Evolutionary conservation across 164 flowering plant species (phyloP).

Genomic region (Vitis cinerea): DNA sequence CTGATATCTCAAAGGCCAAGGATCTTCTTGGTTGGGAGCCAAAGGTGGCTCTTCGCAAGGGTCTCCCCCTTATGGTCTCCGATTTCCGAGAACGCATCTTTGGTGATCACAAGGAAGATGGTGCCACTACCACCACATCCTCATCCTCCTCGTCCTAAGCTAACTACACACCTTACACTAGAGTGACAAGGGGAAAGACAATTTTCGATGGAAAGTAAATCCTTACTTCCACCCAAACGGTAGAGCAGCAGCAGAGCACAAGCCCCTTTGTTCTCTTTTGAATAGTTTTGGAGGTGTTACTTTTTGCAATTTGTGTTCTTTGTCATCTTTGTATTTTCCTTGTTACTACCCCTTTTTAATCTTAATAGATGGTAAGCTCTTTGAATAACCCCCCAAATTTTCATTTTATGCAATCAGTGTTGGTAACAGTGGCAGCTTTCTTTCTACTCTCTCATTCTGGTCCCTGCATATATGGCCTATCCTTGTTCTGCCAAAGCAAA

Average conservation of each 20-base stretch:
- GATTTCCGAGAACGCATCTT: constrained; percentile 86
- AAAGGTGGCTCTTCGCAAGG: constrained; percentile 72
- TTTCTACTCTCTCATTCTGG: too few species aligned
- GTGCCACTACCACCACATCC: constrained; percentile 8
- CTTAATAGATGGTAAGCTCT: not conserved
- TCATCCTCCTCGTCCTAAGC: constrained; percentile 12
- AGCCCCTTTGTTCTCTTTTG: not conserved
- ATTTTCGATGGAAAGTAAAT: not conserved
- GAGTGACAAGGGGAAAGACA: not conserved
- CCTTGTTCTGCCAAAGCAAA: too few species aligned
- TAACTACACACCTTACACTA: not conserved
- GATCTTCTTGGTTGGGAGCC: constrained; percentile 92
- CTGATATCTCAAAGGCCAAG: constrained; percentile 86
- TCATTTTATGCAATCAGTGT: too few species aligned
- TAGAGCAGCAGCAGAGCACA: constrained; percentile 3
- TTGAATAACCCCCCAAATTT: too few species aligned
- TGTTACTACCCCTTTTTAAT: not conserved
- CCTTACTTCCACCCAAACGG: not conserved
- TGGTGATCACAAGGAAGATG: constrained; percentile 67
- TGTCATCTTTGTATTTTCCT: constrained; percentile 7
- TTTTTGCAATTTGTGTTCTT: not conserved
- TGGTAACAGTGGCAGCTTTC: too few species aligned
- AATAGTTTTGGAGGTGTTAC: constrained; percentile 8
- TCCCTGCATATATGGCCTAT: too few species aligned
- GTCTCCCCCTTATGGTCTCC: constrained; percentile 88